Percentiles rank a stretch among this genome's conserved stretches.
phyloP scores from a whole-genome alignment of 805 yeast species.

The Kodamaea jinghongensis region DNA sequence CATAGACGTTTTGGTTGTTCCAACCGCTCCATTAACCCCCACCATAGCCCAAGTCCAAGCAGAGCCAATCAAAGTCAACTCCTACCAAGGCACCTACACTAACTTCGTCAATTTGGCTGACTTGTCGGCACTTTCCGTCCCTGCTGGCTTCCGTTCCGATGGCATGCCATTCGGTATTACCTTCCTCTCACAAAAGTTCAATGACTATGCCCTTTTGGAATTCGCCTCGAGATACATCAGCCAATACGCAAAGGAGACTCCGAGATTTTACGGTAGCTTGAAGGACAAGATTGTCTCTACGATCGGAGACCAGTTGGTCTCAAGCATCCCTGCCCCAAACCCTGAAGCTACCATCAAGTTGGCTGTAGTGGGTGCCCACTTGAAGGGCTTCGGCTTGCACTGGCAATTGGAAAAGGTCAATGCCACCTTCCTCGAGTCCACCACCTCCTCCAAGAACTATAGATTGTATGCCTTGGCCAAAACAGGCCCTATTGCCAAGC shows the following conservation, averaged over 20 bases:
- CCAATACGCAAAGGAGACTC: slow-evolving; percentile 37
- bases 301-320: slow-evolving; percentile 45
- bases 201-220: slow-evolving; percentile 85
- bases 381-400: slow-evolving; percentile 82
- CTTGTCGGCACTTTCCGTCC: slow-evolving; percentile 85
- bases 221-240: slow-evolving; percentile 72
- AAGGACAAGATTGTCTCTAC: slow-evolving; percentile 34
- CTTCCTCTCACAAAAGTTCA: slow-evolving; percentile 72
- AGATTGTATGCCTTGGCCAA: slow-evolving; percentile 80
- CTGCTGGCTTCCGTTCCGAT: slow-evolving; percentile 80
- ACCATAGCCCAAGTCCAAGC: slow-evolving; percentile 65
- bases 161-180: slow-evolving; percentile 92
- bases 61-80: slow-evolving; percentile 82
- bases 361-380: slow-evolving; percentile 97
- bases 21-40: slow-evolving; percentile 93
- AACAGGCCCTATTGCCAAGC: slow-evolving; percentile 80
- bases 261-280: slow-evolving; percentile 58
- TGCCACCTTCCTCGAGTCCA: slow-evolving; percentile 64
- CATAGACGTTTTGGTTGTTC: slow-evolving; percentile 79
- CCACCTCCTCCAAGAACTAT: slow-evolving; percentile 71
- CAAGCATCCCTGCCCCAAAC: slow-evolving; percentile 43
- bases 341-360: slow-evolving; percentile 51
- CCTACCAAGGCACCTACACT: slow-evolving; percentile 97
- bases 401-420: slow-evolving; percentile 89
- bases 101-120: slow-evolving; percentile 95